Evolutionary conservation across 1,284 basidiomycete genomes (phyloP).

Genomic region (Rhodotorula sp.): DNA sequence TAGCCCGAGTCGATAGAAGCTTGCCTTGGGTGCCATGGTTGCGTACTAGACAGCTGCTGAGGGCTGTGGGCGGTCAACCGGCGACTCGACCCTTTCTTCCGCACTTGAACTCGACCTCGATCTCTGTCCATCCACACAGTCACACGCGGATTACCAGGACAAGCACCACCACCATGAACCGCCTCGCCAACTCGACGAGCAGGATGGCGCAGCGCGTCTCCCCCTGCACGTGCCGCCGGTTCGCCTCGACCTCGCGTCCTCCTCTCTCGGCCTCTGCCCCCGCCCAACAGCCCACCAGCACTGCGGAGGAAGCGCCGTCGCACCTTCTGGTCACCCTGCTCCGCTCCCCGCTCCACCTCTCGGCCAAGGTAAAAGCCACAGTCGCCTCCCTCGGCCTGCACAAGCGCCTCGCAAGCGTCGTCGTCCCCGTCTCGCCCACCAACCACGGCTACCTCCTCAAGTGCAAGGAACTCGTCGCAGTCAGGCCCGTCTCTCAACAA

Average conservation of each 20-base stretch:
- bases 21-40: conserved; percentile 34
- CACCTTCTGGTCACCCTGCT: conserved; percentile 41
- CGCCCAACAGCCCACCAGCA: no score
- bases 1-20: background rate
- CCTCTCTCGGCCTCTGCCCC: background rate
- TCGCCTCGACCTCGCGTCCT: conserved; percentile 2
- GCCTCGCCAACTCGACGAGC: no score
- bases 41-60: background rate
- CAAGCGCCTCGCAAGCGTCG: conserved; percentile 34
- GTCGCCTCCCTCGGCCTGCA: conserved; percentile 31
- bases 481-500: conserved; percentile 1
- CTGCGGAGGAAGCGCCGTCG: background rate
- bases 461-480: conserved; percentile 37
- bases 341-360: conserved; percentile 35
- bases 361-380: background rate
- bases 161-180: no score
- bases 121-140: no score
- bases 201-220: background rate
- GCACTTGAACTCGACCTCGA: no score
- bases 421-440: conserved; percentile 33
- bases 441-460: conserved; percentile 31
- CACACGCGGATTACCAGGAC: no score
- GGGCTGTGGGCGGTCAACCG: background rate
- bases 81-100: no score
- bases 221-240: background rate